These are phyloP conservation scores for Candida schatavii DNA, from an alignment of 805 yeast genomes.

Conservation along the genomic window DNA sequence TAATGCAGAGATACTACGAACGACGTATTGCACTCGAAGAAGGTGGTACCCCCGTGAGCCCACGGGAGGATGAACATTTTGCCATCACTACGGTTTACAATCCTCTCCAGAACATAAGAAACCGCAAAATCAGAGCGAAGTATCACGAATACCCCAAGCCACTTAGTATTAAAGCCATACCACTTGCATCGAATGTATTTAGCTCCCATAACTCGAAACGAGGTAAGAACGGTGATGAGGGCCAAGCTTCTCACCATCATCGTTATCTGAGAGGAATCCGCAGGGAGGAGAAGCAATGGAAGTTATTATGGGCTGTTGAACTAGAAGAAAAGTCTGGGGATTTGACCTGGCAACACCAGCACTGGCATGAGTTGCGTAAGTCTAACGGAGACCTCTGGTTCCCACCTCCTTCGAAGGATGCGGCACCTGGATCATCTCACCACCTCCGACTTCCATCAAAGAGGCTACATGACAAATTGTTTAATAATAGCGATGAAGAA, in stretches of 20 bases:
- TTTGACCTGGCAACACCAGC: conserved; percentile 52
- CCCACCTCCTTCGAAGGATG: conserved; percentile 22
- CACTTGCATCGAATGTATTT: conserved; percentile 65
- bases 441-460: background rate
- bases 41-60: conserved; percentile 6
- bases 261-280: background rate
- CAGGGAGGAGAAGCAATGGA: conserved; percentile 34
- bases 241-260: background rate
- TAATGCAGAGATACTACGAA: conserved; percentile 42
- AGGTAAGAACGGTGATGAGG: conserved; percentile 6
- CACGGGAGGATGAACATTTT: conserved; percentile 26
- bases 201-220: conserved; percentile 28
- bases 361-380: conserved; percentile 50
- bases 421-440: conserved; percentile 2
- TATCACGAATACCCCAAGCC: conserved; percentile 47
- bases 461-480: conserved; percentile 31
- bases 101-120: conserved; percentile 79
- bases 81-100: conserved; percentile 71
- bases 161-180: conserved; percentile 46
- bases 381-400: conserved; percentile 53
- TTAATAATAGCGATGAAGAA: conserved; percentile 21
- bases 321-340: conserved; percentile 58
- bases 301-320: conserved; percentile 64
- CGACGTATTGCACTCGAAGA: conserved; percentile 12
- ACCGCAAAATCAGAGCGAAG: conserved; percentile 57